A percentile compares a stretch with the other conserved stretches of the same genome.
Evolutionary conservation across 1,284 basidiomycete genomes (phyloP).

Genomic region (Acaromyces ingoldii): DNA sequence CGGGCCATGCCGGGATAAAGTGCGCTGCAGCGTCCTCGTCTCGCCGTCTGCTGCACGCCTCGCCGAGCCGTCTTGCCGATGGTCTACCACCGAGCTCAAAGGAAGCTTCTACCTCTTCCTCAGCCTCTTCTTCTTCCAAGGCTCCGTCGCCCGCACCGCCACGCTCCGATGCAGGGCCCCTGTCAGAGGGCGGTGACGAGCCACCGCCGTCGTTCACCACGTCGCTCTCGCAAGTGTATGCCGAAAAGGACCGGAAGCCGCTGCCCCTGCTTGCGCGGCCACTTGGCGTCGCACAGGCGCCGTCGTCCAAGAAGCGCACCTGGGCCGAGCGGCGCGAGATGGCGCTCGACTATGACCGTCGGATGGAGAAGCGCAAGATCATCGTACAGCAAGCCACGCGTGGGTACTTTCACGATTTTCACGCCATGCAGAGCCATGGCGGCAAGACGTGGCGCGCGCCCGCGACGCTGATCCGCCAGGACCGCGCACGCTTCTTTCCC

Average conservation of each 20-base stretch:
- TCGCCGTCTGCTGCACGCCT: too few species aligned
- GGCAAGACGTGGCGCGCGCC: slow-evolving; percentile 96
- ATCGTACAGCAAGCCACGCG: slow-evolving; percentile 72
- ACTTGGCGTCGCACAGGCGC: slow-evolving; percentile 62
- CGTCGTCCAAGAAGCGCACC: slow-evolving; percentile 61
- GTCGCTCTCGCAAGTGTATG: neutral
- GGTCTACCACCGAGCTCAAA: too few species aligned
- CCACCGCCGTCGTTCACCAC: neutral
- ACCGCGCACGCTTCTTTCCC: slow-evolving; percentile 72
- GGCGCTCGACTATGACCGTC: slow-evolving; percentile 59
- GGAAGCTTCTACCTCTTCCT: neutral
- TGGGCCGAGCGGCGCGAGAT: slow-evolving; percentile 67
- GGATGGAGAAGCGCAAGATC: slow-evolving; percentile 25
- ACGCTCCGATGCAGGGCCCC: too few species aligned
- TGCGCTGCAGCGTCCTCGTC: too few species aligned
- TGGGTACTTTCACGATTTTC: slow-evolving; percentile 86
- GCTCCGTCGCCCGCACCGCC: neutral
- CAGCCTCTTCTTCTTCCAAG: neutral
- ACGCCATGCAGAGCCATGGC: slow-evolving; percentile 72
- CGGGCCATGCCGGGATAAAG: too few species aligned
- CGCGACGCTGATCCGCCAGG: slow-evolving; percentile 65
- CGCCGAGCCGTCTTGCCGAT: too few species aligned
- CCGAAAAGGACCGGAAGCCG: slow-evolving; percentile 16
- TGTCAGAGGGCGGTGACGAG: too few species aligned
- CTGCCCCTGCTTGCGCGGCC: slow-evolving; percentile 66